Evolutionary conservation across 1,139 yeast genomes (phyloP).

Genomic region (Debaryomyces fabryi): DNA sequence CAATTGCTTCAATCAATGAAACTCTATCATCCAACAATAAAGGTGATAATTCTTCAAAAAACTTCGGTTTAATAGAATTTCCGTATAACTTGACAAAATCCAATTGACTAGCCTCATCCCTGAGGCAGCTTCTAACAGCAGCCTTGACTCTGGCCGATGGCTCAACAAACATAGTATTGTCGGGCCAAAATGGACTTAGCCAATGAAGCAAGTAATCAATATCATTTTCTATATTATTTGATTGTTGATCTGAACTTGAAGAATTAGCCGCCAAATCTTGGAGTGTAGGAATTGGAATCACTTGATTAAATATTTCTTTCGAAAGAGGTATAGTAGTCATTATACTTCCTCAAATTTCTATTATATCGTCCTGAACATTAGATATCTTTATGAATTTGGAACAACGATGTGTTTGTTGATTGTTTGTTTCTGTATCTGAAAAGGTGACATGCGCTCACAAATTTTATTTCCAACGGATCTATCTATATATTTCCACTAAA

Average conservation of each 20-base stretch:
- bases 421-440: slow-evolving; percentile 3
- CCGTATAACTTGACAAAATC: slow-evolving; percentile 40
- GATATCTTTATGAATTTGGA: not conserved
- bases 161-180: slow-evolving; percentile 17
- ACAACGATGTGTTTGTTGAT: not conserved
- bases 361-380: not conserved
- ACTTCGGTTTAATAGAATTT: slow-evolving; percentile 30
- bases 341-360: not conserved
- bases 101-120: slow-evolving; percentile 35
- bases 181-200: slow-evolving; percentile 38
- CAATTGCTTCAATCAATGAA: slow-evolving; percentile 16
- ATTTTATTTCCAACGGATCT: not conserved
- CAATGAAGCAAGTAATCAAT: slow-evolving; percentile 41
- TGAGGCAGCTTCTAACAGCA: slow-evolving; percentile 43
- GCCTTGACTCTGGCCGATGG: slow-evolving; percentile 41
- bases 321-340: slow-evolving; percentile 9
- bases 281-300: slow-evolving; percentile 26
- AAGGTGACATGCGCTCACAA: not conserved
- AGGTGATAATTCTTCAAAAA: slow-evolving; percentile 8
- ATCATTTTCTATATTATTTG: slow-evolving; percentile 46
- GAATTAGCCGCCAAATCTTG: slow-evolving; percentile 24
- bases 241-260: slow-evolving; percentile 7
- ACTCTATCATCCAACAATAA: not conserved
- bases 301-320: slow-evolving; percentile 13
- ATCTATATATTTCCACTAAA: not conserved